These are phyloP conservation scores for Brassica juncea DNA, from an alignment of 345 rosid genomes.

Conservation along the genomic window DNA sequence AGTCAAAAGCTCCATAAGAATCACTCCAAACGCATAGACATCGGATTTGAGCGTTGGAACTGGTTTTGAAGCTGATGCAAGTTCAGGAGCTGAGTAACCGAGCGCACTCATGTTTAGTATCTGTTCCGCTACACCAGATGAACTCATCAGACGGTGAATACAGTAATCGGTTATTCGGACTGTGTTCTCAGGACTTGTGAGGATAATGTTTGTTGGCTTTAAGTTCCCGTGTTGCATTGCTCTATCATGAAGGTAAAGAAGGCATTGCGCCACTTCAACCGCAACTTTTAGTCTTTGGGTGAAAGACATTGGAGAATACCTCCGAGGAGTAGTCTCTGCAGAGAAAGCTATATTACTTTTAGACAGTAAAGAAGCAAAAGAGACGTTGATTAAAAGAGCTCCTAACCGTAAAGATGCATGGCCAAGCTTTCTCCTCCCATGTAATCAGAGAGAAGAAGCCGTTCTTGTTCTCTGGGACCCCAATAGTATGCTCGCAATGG, in stretches of 20 bases:
- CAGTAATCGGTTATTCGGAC: constrained; percentile 72
- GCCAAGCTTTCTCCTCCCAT: constrained; percentile 86
- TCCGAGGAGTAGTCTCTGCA: constrained; percentile 92
- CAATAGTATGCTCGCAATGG: constrained; percentile 88
- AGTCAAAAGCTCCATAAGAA: constrained; percentile 86
- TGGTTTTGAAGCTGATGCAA: constrained; percentile 62
- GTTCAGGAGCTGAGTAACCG: constrained; percentile 92
- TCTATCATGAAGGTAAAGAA: constrained; percentile 79
- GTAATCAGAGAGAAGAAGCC: constrained; percentile 88
- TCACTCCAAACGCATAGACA: constrained; percentile 85
- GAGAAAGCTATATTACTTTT: neutral
- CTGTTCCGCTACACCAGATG: constrained; percentile 86
- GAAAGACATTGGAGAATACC: constrained; percentile 75
- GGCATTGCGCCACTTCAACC: constrained; percentile 71
- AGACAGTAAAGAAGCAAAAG: neutral
- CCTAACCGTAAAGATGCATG: constrained; percentile 86
- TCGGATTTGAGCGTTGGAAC: constrained; percentile 73
- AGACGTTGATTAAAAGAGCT: constrained; percentile 7
- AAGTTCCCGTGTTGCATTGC: constrained; percentile 85
- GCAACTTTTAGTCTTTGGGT: constrained; percentile 80
- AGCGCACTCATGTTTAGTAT: constrained; percentile 87
- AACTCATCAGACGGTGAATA: constrained; percentile 85
- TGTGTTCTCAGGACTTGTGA: constrained; percentile 52
- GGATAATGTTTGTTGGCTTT: constrained; percentile 81
- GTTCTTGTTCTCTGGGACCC: constrained; percentile 95